Conservation (phyloP, 768 basidiomycete genomes). For the Crucibulum laeve region DNA sequence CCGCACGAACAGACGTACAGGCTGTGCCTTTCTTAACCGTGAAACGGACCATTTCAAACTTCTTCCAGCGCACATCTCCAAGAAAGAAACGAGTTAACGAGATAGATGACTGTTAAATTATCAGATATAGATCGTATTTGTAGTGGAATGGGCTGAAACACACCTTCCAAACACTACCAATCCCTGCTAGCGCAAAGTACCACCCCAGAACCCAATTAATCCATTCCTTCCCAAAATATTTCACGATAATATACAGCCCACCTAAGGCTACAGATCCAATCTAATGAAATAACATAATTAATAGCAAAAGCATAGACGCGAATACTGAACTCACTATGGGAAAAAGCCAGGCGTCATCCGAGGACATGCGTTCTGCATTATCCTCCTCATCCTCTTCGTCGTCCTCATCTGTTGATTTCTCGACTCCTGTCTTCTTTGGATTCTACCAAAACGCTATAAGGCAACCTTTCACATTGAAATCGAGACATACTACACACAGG, state of each 20-base stretch:
- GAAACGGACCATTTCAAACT: slow-evolving; percentile 43
- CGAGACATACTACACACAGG: slow-evolving; percentile 40
- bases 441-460: slow-evolving; percentile 13
- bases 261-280: slow-evolving; percentile 68
- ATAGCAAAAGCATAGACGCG: not conserved
- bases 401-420: slow-evolving; percentile 2
- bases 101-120: slow-evolving; percentile 38
- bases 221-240: slow-evolving; percentile 76
- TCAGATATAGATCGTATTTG: slow-evolving; percentile 4
- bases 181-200: slow-evolving; percentile 67
- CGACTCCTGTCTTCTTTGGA: slow-evolving; percentile 12
- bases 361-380: slow-evolving; percentile 53
- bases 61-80: slow-evolving; percentile 53
- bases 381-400: slow-evolving; percentile 50
- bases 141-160: slow-evolving; percentile 12
- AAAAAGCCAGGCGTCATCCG: slow-evolving; percentile 70
- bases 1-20: slow-evolving; percentile 27
- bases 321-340: slow-evolving; percentile 54
- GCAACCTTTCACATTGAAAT: slow-evolving; percentile 3
- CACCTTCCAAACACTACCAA: slow-evolving; percentile 70
- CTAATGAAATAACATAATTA: slow-evolving; percentile 25
- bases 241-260: slow-evolving; percentile 66
- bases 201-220: slow-evolving; percentile 76
- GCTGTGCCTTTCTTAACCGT: slow-evolving; percentile 39
- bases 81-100: slow-evolving; percentile 44